Evolutionary conservation across 2,329 filamentous ascomycete species (phyloP).

Genomic region (Gnomoniopsis sp.): DNA sequence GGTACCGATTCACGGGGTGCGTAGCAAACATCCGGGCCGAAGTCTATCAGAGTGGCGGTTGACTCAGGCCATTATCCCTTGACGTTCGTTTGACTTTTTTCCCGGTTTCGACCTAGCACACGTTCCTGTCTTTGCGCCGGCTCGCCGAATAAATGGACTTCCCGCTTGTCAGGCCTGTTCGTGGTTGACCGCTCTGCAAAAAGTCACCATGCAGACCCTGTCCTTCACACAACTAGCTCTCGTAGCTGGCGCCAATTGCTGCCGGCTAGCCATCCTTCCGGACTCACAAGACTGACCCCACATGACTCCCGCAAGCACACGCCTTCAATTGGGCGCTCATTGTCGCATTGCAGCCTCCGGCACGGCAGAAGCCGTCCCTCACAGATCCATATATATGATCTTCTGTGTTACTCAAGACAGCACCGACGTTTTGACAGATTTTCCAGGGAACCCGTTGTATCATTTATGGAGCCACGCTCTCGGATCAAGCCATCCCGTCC

Average conservation of each 20-base stretch:
- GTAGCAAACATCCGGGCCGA: background rate
- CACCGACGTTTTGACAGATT: background rate
- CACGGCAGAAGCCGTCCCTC: background rate
- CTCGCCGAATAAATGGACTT: too few relatives aligned
- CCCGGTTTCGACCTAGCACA: background rate
- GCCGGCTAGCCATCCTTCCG: background rate
- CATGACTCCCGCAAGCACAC: background rate
- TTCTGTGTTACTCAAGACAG: background rate
- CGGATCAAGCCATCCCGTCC: conserved; percentile 6
- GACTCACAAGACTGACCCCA: background rate
- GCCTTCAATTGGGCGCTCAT: background rate
- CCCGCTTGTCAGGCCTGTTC: too few relatives aligned
- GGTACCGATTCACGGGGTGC: background rate
- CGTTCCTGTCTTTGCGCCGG: background rate
- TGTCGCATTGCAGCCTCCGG: background rate
- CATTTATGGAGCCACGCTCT: background rate
- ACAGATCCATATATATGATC: background rate
- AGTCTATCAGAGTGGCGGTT: background rate
- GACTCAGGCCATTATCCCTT: background rate
- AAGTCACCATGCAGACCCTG: background rate
- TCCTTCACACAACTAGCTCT: background rate
- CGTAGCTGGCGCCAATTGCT: background rate
- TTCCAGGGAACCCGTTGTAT: background rate
- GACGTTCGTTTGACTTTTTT: background rate
- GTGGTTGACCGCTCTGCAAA: background rate